Conservation (phyloP, 2,329 filamentous ascomycete genomes). For the Aureobasidium sp. region DNA sequence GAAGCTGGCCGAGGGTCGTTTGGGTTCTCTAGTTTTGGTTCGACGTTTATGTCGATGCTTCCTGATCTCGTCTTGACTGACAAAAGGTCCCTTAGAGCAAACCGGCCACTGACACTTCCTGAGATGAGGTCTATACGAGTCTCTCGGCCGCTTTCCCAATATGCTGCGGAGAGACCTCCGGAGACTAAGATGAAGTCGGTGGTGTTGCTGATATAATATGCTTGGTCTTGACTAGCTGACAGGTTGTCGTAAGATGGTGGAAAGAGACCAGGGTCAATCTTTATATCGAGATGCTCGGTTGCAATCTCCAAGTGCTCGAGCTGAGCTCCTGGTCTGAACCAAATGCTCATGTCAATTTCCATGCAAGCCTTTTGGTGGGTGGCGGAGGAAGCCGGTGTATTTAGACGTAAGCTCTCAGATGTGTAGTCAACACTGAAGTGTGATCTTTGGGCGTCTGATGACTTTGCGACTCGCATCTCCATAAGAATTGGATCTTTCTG, state of each 20-base stretch:
- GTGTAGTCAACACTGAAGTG: conserved; percentile 23
- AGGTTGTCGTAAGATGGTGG: background rate
- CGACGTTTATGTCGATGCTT: conserved; percentile 31
- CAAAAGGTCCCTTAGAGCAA: conserved; percentile 32
- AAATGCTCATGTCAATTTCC: conserved; percentile 30
- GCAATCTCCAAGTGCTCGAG: conserved; percentile 29
- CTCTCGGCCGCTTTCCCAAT: conserved; percentile 27
- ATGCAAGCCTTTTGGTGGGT: conserved; percentile 24
- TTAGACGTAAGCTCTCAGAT: conserved; percentile 15
- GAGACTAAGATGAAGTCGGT: conserved; percentile 27
- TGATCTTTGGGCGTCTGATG: conserved; percentile 23
- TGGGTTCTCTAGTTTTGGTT: conserved; percentile 27
- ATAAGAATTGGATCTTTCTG: conserved; percentile 30
- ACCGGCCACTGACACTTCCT: conserved; percentile 34
- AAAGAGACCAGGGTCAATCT: conserved; percentile 26
- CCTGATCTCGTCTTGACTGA: conserved; percentile 33
- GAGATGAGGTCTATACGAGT: conserved; percentile 32
- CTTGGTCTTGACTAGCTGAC: conserved; percentile 17
- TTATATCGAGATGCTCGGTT: conserved; percentile 30
- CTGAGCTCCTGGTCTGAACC: conserved; percentile 25
- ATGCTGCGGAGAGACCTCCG: conserved; percentile 24
- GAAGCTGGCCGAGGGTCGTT: conserved; percentile 26
- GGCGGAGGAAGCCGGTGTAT: conserved; percentile 15
- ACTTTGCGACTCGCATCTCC: conserved; percentile 30
- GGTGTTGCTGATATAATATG: conserved; percentile 23